Evolutionary conservation across 179 eudicot genomes (phyloP), one percentile per base, ranked within the genome.

Genomic region (Dionaea muscipula): DNA sequence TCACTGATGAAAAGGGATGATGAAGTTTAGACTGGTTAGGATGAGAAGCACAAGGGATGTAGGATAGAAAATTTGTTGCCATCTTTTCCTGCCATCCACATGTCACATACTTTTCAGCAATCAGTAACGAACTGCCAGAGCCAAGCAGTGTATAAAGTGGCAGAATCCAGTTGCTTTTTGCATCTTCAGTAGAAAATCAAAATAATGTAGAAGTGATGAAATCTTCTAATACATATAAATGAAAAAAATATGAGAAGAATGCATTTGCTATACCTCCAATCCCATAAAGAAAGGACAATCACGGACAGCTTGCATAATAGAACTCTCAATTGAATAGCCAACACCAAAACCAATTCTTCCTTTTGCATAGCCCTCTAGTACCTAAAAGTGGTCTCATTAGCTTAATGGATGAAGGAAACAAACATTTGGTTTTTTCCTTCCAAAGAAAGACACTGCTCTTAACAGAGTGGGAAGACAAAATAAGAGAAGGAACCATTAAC

Each of bases 291-390:
- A 90, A 63, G 97, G 95, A 67, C 95, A 90, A 57, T 84, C 90
- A 60, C 70, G 80, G 48, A 82, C 68, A 70, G 95, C 89, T 59
- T 67, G 74, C 60, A 59, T 59, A 53, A 78, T 71, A 60, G 97
- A 90, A 45, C 77, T 74, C 61, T 80, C 69, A 28, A 80, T 47
- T 53, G 74, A 72, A 55, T 57, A 59, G 65, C 87, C 90, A 60
- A 75, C 66, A 64, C 97, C 95, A 75, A 79, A 90, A 44, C 95
- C 95, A 62, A 86, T 65, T 70, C 69, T 73, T 61, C 81, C 95
- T 63, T 78, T 82, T 53, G 68, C 68, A 48, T 70, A 81, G 65
- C 70, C 66, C 51, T 74, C 75, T 65, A 86, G 64, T 57, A 86
- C 78, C 95, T 90, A 80, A 26, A 73, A 59, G 53, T 55, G 61